Conservation (phyloP, 2,329 filamentous ascomycete species). For the Ophidiomyces ophidiicola region DNA sequence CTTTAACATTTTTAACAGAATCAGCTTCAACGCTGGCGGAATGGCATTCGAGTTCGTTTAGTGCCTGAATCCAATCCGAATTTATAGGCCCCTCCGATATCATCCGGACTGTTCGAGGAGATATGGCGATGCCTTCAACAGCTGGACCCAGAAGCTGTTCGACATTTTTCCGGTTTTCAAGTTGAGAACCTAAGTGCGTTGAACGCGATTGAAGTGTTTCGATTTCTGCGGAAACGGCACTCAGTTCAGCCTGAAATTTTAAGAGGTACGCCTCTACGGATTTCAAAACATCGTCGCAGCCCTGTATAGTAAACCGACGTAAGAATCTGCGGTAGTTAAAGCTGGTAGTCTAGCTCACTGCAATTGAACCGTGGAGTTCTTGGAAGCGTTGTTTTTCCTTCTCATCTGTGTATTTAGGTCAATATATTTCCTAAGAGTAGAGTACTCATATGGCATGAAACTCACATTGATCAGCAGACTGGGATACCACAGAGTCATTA, state of each 20-base stretch:
- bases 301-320: constrained; percentile 24
- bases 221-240: constrained; percentile 85
- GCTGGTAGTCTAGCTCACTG: constrained; percentile 23
- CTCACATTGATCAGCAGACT: constrained; percentile 63
- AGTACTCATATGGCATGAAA: constrained; percentile 1
- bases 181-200: constrained; percentile 63
- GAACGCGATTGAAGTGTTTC: constrained; percentile 85
- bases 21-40: constrained; percentile 59
- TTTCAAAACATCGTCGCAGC: constrained; percentile 84
- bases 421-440: neutral
- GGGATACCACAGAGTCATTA: constrained; percentile 34
- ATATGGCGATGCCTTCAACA: constrained; percentile 82
- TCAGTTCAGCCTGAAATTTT: constrained; percentile 86
- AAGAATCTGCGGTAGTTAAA: constrained; percentile 1
- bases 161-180: constrained; percentile 80
- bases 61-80: constrained; percentile 70
- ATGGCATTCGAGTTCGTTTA: constrained; percentile 73
- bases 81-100: constrained; percentile 85
- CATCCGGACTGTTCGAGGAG: constrained; percentile 68
- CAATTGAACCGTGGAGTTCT: constrained; percentile 77
- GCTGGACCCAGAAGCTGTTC: constrained; percentile 78
- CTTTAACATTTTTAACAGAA: constrained; percentile 55
- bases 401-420: constrained; percentile 45
- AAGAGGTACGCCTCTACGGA: constrained; percentile 88
- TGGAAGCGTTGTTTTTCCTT: constrained; percentile 74